These are phyloP conservation scores for Globisporangium ultimum DNA, from an alignment of 352 stramenopile species.

Conservation along the genomic window DNA sequence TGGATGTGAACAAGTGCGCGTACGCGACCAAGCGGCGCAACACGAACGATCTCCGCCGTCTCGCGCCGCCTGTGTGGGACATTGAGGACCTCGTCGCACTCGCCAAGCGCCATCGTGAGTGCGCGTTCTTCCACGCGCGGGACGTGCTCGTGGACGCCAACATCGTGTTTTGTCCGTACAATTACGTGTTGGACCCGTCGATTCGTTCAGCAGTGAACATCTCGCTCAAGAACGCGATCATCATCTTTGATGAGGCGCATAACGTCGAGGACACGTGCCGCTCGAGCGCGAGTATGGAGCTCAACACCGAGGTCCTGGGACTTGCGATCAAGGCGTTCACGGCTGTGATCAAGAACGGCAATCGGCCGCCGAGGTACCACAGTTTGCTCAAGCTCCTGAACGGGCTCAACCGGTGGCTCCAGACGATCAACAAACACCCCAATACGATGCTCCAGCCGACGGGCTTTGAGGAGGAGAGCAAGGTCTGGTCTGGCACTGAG, in stretches of 20 bases:
- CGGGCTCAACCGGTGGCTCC: constrained; percentile 56
- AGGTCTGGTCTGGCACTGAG: constrained; percentile 60
- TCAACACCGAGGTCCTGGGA: constrained; percentile 47
- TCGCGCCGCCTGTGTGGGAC: constrained; percentile 73
- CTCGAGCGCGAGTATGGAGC: constrained; percentile 69
- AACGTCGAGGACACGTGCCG: constrained; percentile 88
- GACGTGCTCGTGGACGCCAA: constrained; percentile 52
- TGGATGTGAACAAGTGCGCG: constrained; percentile 49
- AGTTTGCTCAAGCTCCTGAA: constrained; percentile 63
- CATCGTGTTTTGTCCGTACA: constrained; percentile 88
- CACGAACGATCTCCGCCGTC: constrained; percentile 43
- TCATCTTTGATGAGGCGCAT: constrained; percentile 85
- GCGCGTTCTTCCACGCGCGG: constrained; percentile 70
- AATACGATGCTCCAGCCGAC: constrained; percentile 44
- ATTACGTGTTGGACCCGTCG: constrained; percentile 78
- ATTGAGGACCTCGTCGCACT: constrained; percentile 79
- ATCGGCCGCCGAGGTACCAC: constrained; percentile 38
- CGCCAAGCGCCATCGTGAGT: constrained; percentile 74
- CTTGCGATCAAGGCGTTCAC: constrained; percentile 61
- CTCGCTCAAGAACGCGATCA: constrained; percentile 66
- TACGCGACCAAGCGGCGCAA: constrained; percentile 57
- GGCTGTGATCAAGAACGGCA: constrained; percentile 61
- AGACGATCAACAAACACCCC: constrained; percentile 37
- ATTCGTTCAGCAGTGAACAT: constrained; percentile 73
- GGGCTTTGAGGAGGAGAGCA: constrained; percentile 71